phyloP scores from a whole-genome alignment of 1,284 basidiomycete genomes.

The Chalciporus sp. region DNA sequence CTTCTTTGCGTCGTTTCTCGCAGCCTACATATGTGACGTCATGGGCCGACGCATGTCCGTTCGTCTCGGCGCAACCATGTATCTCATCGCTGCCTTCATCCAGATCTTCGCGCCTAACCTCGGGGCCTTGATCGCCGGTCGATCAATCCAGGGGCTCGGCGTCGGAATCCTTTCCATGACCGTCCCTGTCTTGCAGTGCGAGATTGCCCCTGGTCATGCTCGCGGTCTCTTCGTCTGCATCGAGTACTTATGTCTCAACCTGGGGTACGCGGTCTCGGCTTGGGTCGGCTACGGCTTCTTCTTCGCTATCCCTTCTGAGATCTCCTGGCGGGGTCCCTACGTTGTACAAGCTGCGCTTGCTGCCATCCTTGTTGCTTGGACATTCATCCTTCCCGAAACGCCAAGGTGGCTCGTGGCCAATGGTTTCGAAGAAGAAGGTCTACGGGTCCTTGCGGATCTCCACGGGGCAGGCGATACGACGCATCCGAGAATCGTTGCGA shows the following conservation, averaged over 20 bases:
- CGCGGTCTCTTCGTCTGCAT: slow-evolving; percentile 54
- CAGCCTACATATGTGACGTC: slow-evolving; percentile 52
- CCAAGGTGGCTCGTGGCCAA: slow-evolving; percentile 57
- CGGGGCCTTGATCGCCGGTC: slow-evolving; percentile 44
- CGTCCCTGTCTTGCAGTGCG: slow-evolving; percentile 54
- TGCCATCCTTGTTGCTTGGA: slow-evolving; percentile 45
- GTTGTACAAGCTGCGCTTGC: slow-evolving; percentile 51
- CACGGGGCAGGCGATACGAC: slow-evolving; percentile 47
- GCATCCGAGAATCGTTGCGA: slow-evolving; percentile 40
- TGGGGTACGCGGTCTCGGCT: slow-evolving; percentile 51
- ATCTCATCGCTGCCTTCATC: slow-evolving; percentile 49
- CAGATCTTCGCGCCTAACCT: slow-evolving; percentile 49
- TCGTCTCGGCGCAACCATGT: slow-evolving; percentile 49
- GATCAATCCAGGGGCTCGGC: slow-evolving; percentile 49
- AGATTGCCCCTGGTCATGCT: slow-evolving; percentile 54
- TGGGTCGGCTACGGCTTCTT: slow-evolving; percentile 59
- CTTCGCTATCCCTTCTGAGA: slow-evolving; percentile 48
- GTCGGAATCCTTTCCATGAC: slow-evolving; percentile 57
- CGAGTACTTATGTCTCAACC: slow-evolving; percentile 54
- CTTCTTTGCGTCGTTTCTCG: slow-evolving; percentile 45
- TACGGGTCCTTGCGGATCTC: slow-evolving; percentile 49
- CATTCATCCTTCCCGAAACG: slow-evolving; percentile 54
- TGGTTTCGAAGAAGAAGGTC: slow-evolving; percentile 48
- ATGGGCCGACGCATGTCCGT: slow-evolving; percentile 53
- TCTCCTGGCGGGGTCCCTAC: slow-evolving; percentile 58